A percentile compares a stretch with the other conserved stretches of the same genome.
These are phyloP conservation scores for Haberlea rhodopensis DNA, from an alignment of 257 asterid genomes.

Conservation along the genomic window DNA sequence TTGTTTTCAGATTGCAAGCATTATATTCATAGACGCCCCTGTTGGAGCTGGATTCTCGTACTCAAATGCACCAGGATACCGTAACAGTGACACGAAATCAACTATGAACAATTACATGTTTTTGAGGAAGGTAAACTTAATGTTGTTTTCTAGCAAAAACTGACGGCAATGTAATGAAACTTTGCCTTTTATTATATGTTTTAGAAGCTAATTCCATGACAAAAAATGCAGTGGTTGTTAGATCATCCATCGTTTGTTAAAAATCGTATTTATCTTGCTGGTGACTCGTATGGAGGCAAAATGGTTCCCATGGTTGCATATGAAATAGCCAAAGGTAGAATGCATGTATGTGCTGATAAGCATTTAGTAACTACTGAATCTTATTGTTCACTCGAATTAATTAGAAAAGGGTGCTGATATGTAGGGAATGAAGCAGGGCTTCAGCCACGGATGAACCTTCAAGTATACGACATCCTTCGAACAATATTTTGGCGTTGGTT, in stretches of 20 bases:
- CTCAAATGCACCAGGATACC: constrained; percentile 28
- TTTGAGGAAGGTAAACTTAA: constrained; percentile 34
- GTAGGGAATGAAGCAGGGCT: too few species aligned
- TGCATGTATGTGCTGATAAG: too few species aligned
- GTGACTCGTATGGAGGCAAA: constrained; percentile 59
- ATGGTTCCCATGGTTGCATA: constrained; percentile 39
- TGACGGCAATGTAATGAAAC: neutral
- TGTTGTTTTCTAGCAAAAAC: neutral
- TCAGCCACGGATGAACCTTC: too few species aligned
- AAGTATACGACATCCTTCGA: too few species aligned
- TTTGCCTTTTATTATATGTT: too few species aligned
- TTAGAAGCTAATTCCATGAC: too few species aligned
- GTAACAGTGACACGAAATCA: constrained; percentile 28
- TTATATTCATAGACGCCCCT: constrained; percentile 45
- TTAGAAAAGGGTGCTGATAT: too few species aligned
- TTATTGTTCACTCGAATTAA: too few species aligned
- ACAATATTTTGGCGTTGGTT: too few species aligned
- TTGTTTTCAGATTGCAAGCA: constrained; percentile 35
- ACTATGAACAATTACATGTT: constrained; percentile 26
- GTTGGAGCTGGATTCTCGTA: constrained; percentile 54
- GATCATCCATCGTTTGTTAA: constrained; percentile 37
- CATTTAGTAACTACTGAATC: too few species aligned
- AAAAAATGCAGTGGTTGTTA: constrained; percentile 68
- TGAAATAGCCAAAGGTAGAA: constrained; percentile 42
- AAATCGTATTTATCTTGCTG: constrained; percentile 40